Base-by-base conservation (phyloP, 2,329 filamentous ascomycete genomes). In the Hirsutella thompsonii region DNA sequence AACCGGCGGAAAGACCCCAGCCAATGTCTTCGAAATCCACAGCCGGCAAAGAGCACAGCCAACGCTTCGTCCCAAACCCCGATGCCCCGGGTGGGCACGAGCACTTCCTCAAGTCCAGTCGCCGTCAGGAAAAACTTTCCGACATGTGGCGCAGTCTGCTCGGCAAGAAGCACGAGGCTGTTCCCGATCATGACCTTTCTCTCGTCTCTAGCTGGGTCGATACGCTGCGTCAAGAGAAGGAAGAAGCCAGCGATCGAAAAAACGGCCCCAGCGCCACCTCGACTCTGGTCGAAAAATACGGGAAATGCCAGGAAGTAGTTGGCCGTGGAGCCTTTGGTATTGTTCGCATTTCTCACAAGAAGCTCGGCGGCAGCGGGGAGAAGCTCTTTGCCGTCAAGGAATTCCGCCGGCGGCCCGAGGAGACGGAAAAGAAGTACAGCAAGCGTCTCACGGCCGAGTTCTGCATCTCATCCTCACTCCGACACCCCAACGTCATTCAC, bases 361-460 rank as follows among this genome's bases (percentile, higher is more conserved):
- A 87, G 46, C 74, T 93, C 45, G 83, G 87, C 13, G 84, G 81
- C 53, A 80, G 75, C 52, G 79, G 75, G 51, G 92, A 96, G 64
- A 89, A 93, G 65, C 73, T 98, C 9, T 98, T 92, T 56, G 92
- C 92, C 30, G 90, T 98, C 56, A 98, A 98, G 65, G 92, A 98
- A 62, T 98, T 98, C 66, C 86, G 90, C 44, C 83, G 90, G 48
- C 78, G 89, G 38, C 89, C 90, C 1, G 87, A 94, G 53, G 92
- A 98, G 63, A 94, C 87, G 13, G 81, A 89, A 52, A 94, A 94
- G 67, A 94, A 94, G 59, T 98, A 96, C 61, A 93, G 92, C 70
- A 98, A 96, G 61, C 83, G 92, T 20, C 72, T 98, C 40, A 96
- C 92, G 2, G 89, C 90, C 38, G 92, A 98, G 57, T 98, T 98